These are phyloP conservation scores for Monosporascus ibericus DNA, from an alignment of 2,329 filamentous ascomycete species.

Conservation along the genomic window DNA sequence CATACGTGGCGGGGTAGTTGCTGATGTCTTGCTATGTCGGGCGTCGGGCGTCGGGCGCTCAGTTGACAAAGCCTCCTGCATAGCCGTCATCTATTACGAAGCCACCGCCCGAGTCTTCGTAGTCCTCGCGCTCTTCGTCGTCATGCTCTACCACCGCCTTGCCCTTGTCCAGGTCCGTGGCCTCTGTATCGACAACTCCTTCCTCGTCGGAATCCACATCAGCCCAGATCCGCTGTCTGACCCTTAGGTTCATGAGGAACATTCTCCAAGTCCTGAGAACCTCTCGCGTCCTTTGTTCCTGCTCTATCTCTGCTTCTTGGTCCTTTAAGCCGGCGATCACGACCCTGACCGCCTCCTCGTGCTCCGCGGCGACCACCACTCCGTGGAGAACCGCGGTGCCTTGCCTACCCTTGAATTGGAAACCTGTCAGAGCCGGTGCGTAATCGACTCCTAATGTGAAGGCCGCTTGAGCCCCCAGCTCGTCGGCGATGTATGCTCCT, in stretches of 20 bases:
- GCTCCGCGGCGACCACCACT: constrained; percentile 67
- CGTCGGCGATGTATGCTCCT: constrained; percentile 62
- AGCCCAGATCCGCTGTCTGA: constrained; percentile 66
- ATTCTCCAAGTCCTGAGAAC: constrained; percentile 67
- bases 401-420: constrained; percentile 77
- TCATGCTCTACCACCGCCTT: constrained; percentile 24
- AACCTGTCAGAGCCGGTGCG: constrained; percentile 84
- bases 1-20: no score
- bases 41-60: constrained; percentile 9
- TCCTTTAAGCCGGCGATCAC: constrained; percentile 64
- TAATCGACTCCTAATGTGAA: constrained; percentile 75
- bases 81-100: constrained; percentile 31
- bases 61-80: constrained; percentile 37
- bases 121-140: constrained; percentile 28
- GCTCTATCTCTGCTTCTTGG: constrained; percentile 56
- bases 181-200: constrained; percentile 26
- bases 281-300: constrained; percentile 54
- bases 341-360: constrained; percentile 63
- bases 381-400: constrained; percentile 81
- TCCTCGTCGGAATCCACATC: constrained; percentile 45
- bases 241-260: constrained; percentile 71
- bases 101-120: constrained; percentile 34
- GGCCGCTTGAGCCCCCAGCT: constrained; percentile 64
- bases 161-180: constrained; percentile 27
- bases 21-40: not conserved